phyloP scores from a whole-genome alignment of 2,329 filamentous ascomycete genomes.

The Colletotrichum acutatum region DNA sequence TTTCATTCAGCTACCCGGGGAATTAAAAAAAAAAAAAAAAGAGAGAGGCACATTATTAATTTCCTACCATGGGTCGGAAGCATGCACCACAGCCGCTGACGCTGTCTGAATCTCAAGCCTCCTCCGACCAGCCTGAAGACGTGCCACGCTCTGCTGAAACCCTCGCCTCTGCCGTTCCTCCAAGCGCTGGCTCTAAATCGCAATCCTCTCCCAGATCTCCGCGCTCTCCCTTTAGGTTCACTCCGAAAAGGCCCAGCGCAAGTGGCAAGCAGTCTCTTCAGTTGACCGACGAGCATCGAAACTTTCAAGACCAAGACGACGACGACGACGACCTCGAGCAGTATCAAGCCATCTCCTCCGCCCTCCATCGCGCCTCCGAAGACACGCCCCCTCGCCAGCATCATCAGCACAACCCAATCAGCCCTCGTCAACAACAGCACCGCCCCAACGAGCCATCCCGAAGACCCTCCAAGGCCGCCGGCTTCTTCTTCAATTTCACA shows the following conservation, averaged over 20 bases:
- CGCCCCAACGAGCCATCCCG: constrained; percentile 42
- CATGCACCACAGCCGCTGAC: constrained; percentile 67
- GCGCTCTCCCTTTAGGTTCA: constrained; percentile 57
- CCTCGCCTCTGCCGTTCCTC: constrained; percentile 43
- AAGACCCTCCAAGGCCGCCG: constrained; percentile 56
- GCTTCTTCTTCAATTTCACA: constrained; percentile 63
- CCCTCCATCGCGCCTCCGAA: constrained; percentile 39
- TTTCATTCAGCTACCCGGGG: constrained; percentile 11
- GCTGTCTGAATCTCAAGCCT: constrained; percentile 55
- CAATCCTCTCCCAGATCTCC: constrained; percentile 57
- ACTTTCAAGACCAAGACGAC: constrained; percentile 39
- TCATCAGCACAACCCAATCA: constrained; percentile 40
- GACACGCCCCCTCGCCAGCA: constrained; percentile 39
- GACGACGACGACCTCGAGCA: constrained; percentile 39
- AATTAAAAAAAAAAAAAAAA: background rate
- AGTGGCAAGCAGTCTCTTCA: constrained; percentile 34
- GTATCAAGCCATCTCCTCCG: constrained; percentile 43
- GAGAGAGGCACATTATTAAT: constrained; percentile 28
- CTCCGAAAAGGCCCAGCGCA: constrained; percentile 45
- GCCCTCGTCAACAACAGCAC: constrained; percentile 38
- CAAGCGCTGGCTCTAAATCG: constrained; percentile 49
- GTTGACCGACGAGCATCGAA: constrained; percentile 33
- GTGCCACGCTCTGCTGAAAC: constrained; percentile 45
- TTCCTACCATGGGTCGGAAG: constrained; percentile 64
- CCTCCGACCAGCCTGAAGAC: constrained; percentile 43